Conservation (phyloP, 148 eudicot species). For the Silene conica region DNA sequence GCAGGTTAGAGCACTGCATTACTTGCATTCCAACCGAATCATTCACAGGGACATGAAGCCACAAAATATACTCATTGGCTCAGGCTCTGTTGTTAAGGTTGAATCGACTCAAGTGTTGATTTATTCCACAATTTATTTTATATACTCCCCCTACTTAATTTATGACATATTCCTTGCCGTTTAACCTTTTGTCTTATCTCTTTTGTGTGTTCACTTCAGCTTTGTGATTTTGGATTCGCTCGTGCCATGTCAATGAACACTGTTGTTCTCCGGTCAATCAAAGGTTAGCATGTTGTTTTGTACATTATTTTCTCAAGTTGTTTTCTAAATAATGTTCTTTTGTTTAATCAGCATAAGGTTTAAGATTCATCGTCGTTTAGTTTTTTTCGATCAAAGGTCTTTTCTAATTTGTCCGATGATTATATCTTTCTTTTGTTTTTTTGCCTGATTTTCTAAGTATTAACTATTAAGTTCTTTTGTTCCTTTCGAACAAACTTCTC, state of each 20-base stretch:
- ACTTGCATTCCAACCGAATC: slow-evolving; percentile 91
- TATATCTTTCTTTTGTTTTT: too few species aligned
- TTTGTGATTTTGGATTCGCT: slow-evolving; percentile 99
- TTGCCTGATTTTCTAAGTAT: too few species aligned
- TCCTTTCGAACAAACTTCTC: not conserved
- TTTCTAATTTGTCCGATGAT: too few species aligned
- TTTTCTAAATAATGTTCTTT: not conserved
- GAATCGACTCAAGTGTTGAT: slow-evolving; percentile 2
- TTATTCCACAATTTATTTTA: not conserved
- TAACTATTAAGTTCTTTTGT: too few species aligned
- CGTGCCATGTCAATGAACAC: slow-evolving; percentile 99
- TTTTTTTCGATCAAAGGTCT: too few species aligned
- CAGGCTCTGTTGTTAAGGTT: slow-evolving; percentile 92
- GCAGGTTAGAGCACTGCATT: slow-evolving; percentile 92
- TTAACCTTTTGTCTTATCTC: not conserved
- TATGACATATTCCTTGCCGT: not conserved
- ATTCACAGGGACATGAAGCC: slow-evolving; percentile 99
- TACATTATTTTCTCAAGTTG: not conserved
- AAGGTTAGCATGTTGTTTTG: slow-evolving; percentile 51
- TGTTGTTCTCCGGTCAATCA: slow-evolving; percentile 90
- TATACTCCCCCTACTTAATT: not conserved
- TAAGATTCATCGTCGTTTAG: too few species aligned
- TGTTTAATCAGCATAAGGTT: too few species aligned
- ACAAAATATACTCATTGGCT: slow-evolving; percentile 92
- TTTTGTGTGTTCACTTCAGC: slow-evolving; percentile 40